A percentile compares a stretch with the other conserved stretches of the same genome.
Conservation (phyloP, 2,329 filamentous ascomycete genomes). For the Ustilaginoidea virens region DNA sequence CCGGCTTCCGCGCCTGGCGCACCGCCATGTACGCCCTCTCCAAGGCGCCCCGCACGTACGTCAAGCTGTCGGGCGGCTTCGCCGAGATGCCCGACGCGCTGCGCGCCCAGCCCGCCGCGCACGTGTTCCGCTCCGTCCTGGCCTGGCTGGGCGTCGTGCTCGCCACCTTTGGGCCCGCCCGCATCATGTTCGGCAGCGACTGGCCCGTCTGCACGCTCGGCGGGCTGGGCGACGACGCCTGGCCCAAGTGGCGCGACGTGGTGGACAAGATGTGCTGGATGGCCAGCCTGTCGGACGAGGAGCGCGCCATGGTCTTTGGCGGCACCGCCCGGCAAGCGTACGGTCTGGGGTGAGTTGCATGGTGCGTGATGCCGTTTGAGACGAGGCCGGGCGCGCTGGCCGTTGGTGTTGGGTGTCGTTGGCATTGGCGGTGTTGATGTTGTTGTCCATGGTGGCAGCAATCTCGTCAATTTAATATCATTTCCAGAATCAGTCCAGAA, state of each 20-base stretch:
- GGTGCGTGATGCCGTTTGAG: too few relatives aligned
- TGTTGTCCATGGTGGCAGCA: too few relatives aligned
- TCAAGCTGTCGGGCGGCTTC: conserved; percentile 84
- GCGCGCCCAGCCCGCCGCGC: conserved; percentile 29
- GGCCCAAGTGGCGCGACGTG: conserved; percentile 60
- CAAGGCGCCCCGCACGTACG: conserved; percentile 51
- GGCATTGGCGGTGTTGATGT: too few relatives aligned
- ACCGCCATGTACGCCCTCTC: conserved; percentile 52
- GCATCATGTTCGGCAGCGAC: conserved; percentile 83
- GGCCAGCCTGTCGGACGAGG: conserved; percentile 42
- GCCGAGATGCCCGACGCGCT: conserved; percentile 54
- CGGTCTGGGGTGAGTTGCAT: too few relatives aligned
- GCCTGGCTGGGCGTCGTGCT: conserved; percentile 63
- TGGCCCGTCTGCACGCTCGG: conserved; percentile 77
- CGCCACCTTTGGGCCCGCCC: conserved; percentile 51
- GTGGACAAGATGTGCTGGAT: conserved; percentile 53
- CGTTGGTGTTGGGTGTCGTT: too few relatives aligned
- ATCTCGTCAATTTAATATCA: too few relatives aligned
- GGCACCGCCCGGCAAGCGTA: conserved; percentile 62
- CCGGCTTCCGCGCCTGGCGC: conserved; percentile 53
- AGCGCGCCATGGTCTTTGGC: conserved; percentile 54
- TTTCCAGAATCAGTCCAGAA: too few relatives aligned
- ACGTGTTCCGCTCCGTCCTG: conserved; percentile 46
- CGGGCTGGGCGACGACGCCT: conserved; percentile 36
- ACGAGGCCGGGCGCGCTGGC: too few relatives aligned